These are phyloP conservation scores for Aureoboletus auriporus DNA, from an alignment of 768 basidiomycete species.

Conservation along the genomic window DNA sequence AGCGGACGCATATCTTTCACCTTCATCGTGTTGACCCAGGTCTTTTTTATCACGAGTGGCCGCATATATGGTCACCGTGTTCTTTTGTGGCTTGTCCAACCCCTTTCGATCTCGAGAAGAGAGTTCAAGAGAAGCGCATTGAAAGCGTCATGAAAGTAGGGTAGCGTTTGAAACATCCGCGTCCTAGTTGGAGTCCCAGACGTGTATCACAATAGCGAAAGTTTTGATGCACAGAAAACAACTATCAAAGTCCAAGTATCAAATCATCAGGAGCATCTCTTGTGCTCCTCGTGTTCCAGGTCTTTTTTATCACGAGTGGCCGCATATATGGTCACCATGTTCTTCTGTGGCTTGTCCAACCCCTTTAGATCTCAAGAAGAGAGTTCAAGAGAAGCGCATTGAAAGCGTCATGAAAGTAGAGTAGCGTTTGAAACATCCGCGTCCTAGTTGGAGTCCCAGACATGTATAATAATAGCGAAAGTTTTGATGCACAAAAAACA, in stretches of 20 bases:
- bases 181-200: too few species aligned
- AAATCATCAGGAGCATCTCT: too few species aligned
- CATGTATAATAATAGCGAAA: too few species aligned
- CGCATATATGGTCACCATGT: slow-evolving; percentile 47
- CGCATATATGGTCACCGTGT: slow-evolving; percentile 47
- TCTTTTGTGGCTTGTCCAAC: slow-evolving; percentile 53
- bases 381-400: slow-evolving; percentile 66
- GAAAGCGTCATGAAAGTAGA: slow-evolving; percentile 78
- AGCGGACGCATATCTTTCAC: not conserved
- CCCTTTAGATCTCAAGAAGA: slow-evolving; percentile 48
- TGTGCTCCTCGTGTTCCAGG: too few species aligned
- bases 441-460: too few species aligned
- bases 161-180: too few species aligned
- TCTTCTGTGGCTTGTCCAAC: slow-evolving; percentile 54
- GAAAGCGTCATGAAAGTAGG: slow-evolving; percentile 78
- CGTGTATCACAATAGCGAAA: too few species aligned
- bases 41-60: slow-evolving; percentile 34
- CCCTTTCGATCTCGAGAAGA: slow-evolving; percentile 48
- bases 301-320: slow-evolving; percentile 34
- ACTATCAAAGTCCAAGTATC: too few species aligned
- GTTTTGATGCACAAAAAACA: too few species aligned
- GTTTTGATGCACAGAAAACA: too few species aligned
- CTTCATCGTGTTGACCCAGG: not conserved
- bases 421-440: too few species aligned
- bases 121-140: slow-evolving; percentile 66